These are phyloP conservation scores for Phaeoacremonium minimum DNA, from an alignment of 2,329 filamentous ascomycete species.

Conservation along the genomic window DNA sequence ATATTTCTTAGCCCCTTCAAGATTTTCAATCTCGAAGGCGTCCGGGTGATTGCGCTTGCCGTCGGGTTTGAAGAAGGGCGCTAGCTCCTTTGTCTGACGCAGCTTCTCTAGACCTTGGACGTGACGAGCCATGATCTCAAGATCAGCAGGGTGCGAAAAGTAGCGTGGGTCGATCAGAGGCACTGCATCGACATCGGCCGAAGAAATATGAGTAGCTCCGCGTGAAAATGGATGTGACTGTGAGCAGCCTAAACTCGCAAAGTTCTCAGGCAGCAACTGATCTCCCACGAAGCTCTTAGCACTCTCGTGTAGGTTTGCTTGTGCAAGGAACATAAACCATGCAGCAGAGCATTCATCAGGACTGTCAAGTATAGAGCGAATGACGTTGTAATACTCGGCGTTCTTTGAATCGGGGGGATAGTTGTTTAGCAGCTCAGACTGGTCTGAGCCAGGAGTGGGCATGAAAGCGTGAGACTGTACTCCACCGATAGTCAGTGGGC, in stretches of 20 bases:
- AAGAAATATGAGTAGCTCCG: slow-evolving; percentile 47
- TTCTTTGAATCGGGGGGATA: slow-evolving; percentile 5
- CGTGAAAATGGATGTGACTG: slow-evolving; percentile 44
- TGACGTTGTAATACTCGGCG: slow-evolving; percentile 6
- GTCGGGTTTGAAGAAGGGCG: slow-evolving; percentile 24
- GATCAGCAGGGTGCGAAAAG: slow-evolving; percentile 44
- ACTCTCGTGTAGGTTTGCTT: slow-evolving; percentile 15
- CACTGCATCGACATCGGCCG: slow-evolving; percentile 30
- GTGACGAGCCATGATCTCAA: slow-evolving; percentile 35
- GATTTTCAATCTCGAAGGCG: slow-evolving; percentile 9
- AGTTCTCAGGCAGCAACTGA: slow-evolving; percentile 12
- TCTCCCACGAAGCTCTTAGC: slow-evolving; percentile 10
- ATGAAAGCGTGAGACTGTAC: slow-evolving; percentile 17
- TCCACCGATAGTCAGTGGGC: slow-evolving; percentile 13
- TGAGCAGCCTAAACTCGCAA: slow-evolving; percentile 9
- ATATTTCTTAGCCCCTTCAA: slow-evolving; percentile 17
- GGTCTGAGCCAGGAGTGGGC: slow-evolving; percentile 10
- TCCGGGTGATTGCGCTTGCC: slow-evolving; percentile 26
- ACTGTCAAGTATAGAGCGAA: slow-evolving; percentile 12
- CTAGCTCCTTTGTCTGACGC: slow-evolving; percentile 17
- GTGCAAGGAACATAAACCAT: slow-evolving; percentile 17
- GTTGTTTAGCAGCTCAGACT: slow-evolving; percentile 7
- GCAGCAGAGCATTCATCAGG: slow-evolving; percentile 11
- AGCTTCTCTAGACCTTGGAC: slow-evolving; percentile 22
- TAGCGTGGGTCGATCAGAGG: slow-evolving; percentile 47